Evolutionary conservation across 179 eudicot genomes (phyloP), one percentile per base, ranked within the genome.

Genomic region (Actinidia polygama): DNA sequence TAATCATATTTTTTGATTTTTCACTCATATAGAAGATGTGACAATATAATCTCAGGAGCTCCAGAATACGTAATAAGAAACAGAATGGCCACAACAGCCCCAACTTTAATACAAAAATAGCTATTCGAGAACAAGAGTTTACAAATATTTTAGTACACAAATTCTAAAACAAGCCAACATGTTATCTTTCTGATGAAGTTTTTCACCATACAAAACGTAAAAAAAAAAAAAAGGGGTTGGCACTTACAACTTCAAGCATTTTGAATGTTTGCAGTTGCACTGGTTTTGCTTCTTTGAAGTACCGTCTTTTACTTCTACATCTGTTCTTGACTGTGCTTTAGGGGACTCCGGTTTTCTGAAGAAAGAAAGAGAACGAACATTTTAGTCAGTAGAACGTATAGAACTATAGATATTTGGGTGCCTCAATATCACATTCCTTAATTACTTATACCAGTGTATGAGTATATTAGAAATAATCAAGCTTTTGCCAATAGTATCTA

Each of bases 271-370:
- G 89, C 99, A 95, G 84, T 95, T 95, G 87, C 99, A 95, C 85
- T 94, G 98, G 83, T 95, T 95, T 85, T 89, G 93, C 90, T 96
- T 92, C 90, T 94, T 95, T 78, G 99, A 98, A 74, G 98, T 95
- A 57, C 91, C 89, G 80, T 95, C 98, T 84, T 93, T 95, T 63
- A 79, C 84, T 81, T 95, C 99, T 76, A 73, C 82, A 86, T 74
- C 92, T 69, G 91, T 80, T 80, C 91, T 87, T 63, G 90, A 78
- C 23, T 91, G 92, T 47, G 89, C 82, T 83, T 87, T 89, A 57
- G 98, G 99, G 24, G 98, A 93, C 23, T 94, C 99, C 8, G 88
- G 89, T 85, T 92, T 94, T 82, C 98, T 94, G 94, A 53, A 87
- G 55, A 70, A 69, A 70, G 30, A 82, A 81, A 77, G 19, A 73